Evolutionary conservation across 1,284 basidiomycete species (phyloP).

Genomic region (Cryptococcus wingfieldii): DNA sequence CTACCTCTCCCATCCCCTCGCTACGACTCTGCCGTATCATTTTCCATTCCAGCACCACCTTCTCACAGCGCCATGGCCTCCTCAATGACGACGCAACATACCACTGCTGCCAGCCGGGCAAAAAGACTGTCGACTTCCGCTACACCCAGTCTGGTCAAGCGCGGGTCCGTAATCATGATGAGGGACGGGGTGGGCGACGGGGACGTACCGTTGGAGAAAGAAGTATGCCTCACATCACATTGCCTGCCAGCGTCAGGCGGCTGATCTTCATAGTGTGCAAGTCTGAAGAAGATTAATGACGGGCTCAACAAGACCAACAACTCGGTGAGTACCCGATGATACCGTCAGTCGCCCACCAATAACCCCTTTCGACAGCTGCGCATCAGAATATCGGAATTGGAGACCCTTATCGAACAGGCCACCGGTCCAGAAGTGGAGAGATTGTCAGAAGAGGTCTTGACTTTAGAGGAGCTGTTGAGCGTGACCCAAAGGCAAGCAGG

Average conservation of each 20-base stretch:
- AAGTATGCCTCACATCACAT: no score
- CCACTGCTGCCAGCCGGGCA: no score
- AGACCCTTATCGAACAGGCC: conserved; percentile 5
- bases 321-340: background rate
- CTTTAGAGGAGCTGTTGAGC: conserved; percentile 26
- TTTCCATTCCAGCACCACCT: no score
- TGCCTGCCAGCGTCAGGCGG: no score
- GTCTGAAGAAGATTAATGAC: background rate
- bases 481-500: conserved; percentile 28
- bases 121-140: background rate
- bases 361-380: conserved; percentile 4
- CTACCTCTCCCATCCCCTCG: no score
- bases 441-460: conserved; percentile 9
- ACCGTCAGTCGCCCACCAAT: background rate
- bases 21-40: no score
- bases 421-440: conserved; percentile 10
- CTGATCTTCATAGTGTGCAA: background rate
- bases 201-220: background rate
- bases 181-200: background rate
- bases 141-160: background rate
- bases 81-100: no score
- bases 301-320: conserved; percentile 4
- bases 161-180: background rate
- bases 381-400: conserved; percentile 7
- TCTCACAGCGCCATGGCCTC: no score